Evolutionary conservation across 352 stramenopile genomes (phyloP).

Genomic region (Globisporangium alternatum): DNA sequence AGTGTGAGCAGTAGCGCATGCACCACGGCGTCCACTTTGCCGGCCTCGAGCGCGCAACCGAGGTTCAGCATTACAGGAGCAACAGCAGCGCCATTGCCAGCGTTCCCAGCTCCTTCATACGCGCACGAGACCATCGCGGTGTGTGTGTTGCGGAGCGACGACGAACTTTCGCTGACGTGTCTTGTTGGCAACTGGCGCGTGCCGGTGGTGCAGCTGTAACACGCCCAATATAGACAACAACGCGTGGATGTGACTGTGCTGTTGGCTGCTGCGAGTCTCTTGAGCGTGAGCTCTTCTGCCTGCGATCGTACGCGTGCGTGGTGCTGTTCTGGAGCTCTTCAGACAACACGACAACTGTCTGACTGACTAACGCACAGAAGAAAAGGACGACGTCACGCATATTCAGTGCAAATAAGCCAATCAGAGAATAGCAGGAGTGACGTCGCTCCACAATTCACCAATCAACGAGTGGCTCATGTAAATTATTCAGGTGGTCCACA

Average conservation of each 20-base stretch:
- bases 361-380: background rate
- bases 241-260: background rate
- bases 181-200: background rate
- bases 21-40: constrained; percentile 35
- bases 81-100: background rate
- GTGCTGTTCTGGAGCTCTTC: background rate
- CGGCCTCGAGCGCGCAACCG: constrained; percentile 25
- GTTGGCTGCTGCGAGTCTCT: background rate
- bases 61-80: constrained; percentile 13
- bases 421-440: background rate
- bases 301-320: background rate
- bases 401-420: background rate
- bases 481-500: background rate
- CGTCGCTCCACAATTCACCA: background rate
- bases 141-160: background rate
- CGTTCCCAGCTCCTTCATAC: background rate
- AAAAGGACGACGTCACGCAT: no score
- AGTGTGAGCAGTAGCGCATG: constrained; percentile 39
- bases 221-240: background rate
- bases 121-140: background rate
- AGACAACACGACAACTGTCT: background rate
- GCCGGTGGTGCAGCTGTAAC: background rate
- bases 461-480: background rate
- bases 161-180: background rate
- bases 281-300: background rate